Percentiles rank a stretch among this genome's conserved stretches.
Evolutionary conservation across 805 yeast species (phyloP).

Genomic region (Yamadazyma philogaea): DNA sequence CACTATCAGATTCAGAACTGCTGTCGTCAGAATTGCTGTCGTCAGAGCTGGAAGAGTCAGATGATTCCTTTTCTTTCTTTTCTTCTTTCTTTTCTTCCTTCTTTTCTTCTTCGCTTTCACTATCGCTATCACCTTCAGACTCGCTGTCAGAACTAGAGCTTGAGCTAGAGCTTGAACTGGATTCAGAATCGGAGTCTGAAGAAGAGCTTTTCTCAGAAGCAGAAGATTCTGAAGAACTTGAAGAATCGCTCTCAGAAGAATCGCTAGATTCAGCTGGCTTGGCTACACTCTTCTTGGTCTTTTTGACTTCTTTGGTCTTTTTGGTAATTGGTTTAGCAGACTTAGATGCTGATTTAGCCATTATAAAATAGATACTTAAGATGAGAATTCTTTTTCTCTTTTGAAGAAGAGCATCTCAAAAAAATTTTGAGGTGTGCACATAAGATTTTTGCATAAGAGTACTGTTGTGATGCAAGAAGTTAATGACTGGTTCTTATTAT

Average conservation of each 20-base stretch:
- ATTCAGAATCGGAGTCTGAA: constrained; percentile 18
- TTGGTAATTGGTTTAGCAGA: constrained; percentile 18
- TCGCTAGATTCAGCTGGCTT: constrained; percentile 10
- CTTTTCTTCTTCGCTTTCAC: constrained; percentile 11
- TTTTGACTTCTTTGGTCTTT: constrained; percentile 24
- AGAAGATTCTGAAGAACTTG: constrained; percentile 14
- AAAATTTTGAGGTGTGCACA: constrained; percentile 7
- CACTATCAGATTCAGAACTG: constrained; percentile 4
- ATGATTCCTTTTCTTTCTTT: constrained; percentile 8
- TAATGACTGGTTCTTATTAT: too few relatives aligned
- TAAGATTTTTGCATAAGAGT: too few relatives aligned
- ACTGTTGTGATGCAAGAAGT: too few relatives aligned
- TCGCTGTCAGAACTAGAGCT: too few relatives aligned
- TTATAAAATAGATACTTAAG: constrained; percentile 15
- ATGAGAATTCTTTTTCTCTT: constrained; percentile 4
- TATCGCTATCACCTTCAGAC: constrained; percentile 32
- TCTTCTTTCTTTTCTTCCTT: constrained; percentile 5
- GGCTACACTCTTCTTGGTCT: constrained; percentile 22
- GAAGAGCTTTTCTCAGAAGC: constrained; percentile 7
- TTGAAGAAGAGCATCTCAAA: constrained; percentile 11
- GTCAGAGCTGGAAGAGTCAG: constrained; percentile 5
- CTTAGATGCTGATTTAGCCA: constrained; percentile 40
- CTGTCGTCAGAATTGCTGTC: constrained; percentile 4
- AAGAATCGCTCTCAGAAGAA: neutral
- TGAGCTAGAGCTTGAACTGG: constrained; percentile 18